Percentiles rank a stretch among this genome's conserved stretches.
These are phyloP conservation scores for Leishmania major DNA, from an alignment of 208 protist species.

Conservation along the genomic window DNA sequence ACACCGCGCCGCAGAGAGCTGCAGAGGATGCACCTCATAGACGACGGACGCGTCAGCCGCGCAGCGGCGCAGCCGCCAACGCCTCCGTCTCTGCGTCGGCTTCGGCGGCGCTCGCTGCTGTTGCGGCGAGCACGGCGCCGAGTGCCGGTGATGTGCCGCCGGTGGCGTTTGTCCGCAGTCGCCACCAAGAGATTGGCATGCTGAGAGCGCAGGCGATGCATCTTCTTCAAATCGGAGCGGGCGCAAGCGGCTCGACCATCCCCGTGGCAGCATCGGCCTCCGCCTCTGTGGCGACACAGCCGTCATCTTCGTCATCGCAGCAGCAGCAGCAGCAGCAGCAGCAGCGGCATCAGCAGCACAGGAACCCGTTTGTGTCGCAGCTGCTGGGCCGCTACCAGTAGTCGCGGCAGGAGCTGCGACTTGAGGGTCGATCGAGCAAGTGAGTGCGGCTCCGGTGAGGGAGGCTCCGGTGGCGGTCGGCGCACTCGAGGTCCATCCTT, in stretches of 20 bases:
- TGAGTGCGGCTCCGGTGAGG: not conserved
- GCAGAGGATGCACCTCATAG: not conserved
- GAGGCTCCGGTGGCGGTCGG: not conserved
- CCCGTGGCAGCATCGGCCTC: slow-evolving; percentile 1
- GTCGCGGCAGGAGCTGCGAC: not conserved
- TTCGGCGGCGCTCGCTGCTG: slow-evolving; percentile 4
- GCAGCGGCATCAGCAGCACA: not conserved
- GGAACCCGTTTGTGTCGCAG: not conserved
- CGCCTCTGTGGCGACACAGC: not conserved
- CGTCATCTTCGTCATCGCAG: not conserved
- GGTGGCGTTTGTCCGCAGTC: slow-evolving; percentile 24
- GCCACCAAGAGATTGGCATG: slow-evolving; percentile 13
- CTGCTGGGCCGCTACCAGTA: not conserved
- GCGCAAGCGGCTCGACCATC: not conserved
- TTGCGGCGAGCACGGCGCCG: not conserved
- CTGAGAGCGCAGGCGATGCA: slow-evolving; percentile 27
- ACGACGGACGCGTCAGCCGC: not conserved
- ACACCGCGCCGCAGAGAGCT: not conserved
- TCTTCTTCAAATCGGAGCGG: slow-evolving; percentile 10
- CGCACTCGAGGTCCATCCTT: not conserved
- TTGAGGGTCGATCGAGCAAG: not conserved
- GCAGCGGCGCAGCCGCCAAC: not conserved
- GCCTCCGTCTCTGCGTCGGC: not conserved
- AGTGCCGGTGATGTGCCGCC: slow-evolving; percentile 12
- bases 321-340: not conserved